Conservation (phyloP, 257 asterid genomes). For the Plantago major region DNA sequence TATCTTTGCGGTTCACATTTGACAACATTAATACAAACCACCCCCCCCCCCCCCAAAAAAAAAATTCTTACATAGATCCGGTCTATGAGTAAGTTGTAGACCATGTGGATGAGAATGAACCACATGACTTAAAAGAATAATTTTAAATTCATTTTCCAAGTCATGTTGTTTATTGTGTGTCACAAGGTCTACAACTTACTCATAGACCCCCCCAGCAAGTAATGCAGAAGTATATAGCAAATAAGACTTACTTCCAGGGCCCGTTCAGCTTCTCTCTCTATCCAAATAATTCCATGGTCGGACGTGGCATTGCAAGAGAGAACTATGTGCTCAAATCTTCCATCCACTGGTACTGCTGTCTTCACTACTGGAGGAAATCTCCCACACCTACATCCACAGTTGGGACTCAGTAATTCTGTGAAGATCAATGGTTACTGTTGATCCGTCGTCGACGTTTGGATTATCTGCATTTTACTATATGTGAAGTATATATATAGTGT, state of each 20-base stretch:
- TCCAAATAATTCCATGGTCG: constrained; percentile 83
- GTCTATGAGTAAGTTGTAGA: no score
- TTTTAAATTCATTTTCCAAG: no score
- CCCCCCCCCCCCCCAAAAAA: no score
- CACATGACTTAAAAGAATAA: no score
- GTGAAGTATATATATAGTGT: background rate
- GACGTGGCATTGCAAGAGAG: constrained; percentile 89
- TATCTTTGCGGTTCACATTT: background rate
- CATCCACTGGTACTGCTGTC: constrained; percentile 89
- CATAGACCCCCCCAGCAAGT: background rate
- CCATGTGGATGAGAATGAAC: no score
- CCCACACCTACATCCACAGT: constrained; percentile 45
- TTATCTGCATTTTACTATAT: background rate
- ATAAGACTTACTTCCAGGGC: constrained; percentile 62
- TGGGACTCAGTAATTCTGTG: background rate
- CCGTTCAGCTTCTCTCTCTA: constrained; percentile 66
- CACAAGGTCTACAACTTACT: no score
- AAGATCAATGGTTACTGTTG: background rate
- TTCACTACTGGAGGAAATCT: constrained; percentile 74
- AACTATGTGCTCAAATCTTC: constrained; percentile 89
- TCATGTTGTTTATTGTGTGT: no score
- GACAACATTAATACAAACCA: background rate
- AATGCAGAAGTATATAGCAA: background rate
- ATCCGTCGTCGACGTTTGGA: background rate
- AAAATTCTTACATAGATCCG: no score